These are phyloP conservation scores for Gardenia jasminoides DNA, from an alignment of 257 asterid species.

Conservation along the genomic window DNA sequence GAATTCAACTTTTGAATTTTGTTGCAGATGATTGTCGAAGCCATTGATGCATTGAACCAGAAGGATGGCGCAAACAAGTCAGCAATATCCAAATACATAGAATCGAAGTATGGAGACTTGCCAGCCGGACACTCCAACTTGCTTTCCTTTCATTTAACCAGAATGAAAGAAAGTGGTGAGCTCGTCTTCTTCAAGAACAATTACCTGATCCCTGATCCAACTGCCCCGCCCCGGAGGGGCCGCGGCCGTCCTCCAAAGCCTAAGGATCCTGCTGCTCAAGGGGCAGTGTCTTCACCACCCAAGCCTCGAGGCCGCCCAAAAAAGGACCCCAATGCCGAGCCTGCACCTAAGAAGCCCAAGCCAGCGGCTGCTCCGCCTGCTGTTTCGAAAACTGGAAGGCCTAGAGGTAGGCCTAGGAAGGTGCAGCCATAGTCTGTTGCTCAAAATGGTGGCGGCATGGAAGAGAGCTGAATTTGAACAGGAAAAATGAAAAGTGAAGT, in stretches of 20 bases:
- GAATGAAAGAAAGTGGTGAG: slow-evolving; percentile 65
- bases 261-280: slow-evolving; percentile 47
- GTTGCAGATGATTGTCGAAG: slow-evolving; percentile 75
- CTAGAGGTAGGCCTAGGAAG: slow-evolving; percentile 87
- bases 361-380: slow-evolving; percentile 32
- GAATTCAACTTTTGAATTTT: neutral
- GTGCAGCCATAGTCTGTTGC: slow-evolving; percentile 40
- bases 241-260: slow-evolving; percentile 84
- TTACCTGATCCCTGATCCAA: slow-evolving; percentile 60
- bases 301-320: slow-evolving; percentile 79
- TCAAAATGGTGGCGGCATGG: slow-evolving; percentile 9
- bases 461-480: slow-evolving; percentile 16
- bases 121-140: slow-evolving; percentile 59
- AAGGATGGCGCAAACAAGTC: slow-evolving; percentile 73
- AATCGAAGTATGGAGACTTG: slow-evolving; percentile 68
- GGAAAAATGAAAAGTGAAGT: neutral
- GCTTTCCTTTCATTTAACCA: slow-evolving; percentile 48
- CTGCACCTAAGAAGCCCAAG: slow-evolving; percentile 68
- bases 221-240: slow-evolving; percentile 67
- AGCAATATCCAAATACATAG: slow-evolving; percentile 60
- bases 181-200: slow-evolving; percentile 64
- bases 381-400: slow-evolving; percentile 50
- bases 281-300: slow-evolving; percentile 31
- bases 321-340: slow-evolving; percentile 72
- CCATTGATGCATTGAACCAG: slow-evolving; percentile 59